phyloP scores from a whole-genome alignment of 2,329 filamentous ascomycete species.

The Exophiala bonariae region DNA sequence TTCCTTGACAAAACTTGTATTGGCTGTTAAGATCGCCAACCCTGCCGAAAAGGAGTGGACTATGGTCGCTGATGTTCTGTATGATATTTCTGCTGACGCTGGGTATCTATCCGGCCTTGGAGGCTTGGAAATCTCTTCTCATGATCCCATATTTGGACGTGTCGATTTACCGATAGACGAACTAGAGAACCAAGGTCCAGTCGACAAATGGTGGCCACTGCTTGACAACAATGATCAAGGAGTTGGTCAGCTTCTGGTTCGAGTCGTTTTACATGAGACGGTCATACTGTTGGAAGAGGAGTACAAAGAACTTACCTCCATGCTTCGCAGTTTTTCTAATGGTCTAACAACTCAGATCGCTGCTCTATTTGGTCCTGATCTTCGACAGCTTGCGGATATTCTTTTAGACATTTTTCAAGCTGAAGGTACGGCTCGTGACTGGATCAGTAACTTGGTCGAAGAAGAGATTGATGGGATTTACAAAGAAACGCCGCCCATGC shows the following conservation, averaged over 20 bases:
- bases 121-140: conserved; percentile 48
- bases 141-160: conserved; percentile 50
- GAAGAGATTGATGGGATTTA: conserved; percentile 95
- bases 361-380: conserved; percentile 62
- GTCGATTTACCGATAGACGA: conserved; percentile 83
- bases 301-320: conserved; percentile 77
- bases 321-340: conserved; percentile 81
- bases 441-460: conserved; percentile 90
- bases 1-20: conserved; percentile 46
- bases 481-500: conserved; percentile 71
- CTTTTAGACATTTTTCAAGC: conserved; percentile 88
- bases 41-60: conserved; percentile 52
- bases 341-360: conserved; percentile 84
- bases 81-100: conserved; percentile 41
- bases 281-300: conserved; percentile 84
- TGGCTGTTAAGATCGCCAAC: conserved; percentile 48
- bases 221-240: conserved; percentile 72
- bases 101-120: conserved; percentile 42
- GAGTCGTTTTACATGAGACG: conserved; percentile 80
- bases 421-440: conserved; percentile 78
- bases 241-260: conserved; percentile 82
- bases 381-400: conserved; percentile 29
- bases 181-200: conserved; percentile 72
- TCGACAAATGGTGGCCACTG: conserved; percentile 86
- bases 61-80: conserved; percentile 45